A percentile compares a stretch with the other conserved stretches of the same genome.
phyloP scores from a whole-genome alignment of 2,329 filamentous ascomycete species.

The Verticillium klebahnii region DNA sequence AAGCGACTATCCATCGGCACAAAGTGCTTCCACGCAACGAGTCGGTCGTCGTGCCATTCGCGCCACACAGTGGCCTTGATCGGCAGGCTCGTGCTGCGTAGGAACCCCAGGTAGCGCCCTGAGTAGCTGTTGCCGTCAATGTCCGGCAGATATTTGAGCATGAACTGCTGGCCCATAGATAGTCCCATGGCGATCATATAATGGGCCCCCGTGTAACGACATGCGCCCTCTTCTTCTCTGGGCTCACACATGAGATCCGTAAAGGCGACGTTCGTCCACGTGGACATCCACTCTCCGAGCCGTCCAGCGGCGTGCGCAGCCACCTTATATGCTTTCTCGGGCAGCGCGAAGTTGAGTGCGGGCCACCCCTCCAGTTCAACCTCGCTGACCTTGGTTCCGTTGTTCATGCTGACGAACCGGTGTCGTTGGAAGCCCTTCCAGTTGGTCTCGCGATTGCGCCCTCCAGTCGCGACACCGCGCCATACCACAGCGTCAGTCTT shows the following conservation, averaged over 20 bases:
- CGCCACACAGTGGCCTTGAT: slow-evolving; percentile 75
- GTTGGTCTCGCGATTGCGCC: slow-evolving; percentile 52
- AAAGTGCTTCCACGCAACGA: slow-evolving; percentile 76
- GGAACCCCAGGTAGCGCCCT: slow-evolving; percentile 64
- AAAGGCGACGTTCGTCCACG: slow-evolving; percentile 47
- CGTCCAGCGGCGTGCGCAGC: slow-evolving; percentile 36
- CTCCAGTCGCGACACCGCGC: slow-evolving; percentile 65
- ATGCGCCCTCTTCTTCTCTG: slow-evolving; percentile 29
- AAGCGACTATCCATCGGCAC: slow-evolving; percentile 75
- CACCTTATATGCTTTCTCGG: slow-evolving; percentile 41
- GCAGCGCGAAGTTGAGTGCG: slow-evolving; percentile 51
- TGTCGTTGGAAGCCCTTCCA: slow-evolving; percentile 74
- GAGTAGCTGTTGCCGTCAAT: slow-evolving; percentile 72
- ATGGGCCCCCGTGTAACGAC: slow-evolving; percentile 44
- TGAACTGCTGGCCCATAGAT: slow-evolving; percentile 48
- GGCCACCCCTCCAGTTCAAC: slow-evolving; percentile 39
- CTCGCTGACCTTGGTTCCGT: slow-evolving; percentile 51
- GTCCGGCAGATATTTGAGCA: slow-evolving; percentile 67
- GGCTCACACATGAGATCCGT: slow-evolving; percentile 49
- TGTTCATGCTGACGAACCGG: slow-evolving; percentile 70
- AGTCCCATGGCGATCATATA: slow-evolving; percentile 34
- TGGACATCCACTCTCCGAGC: slow-evolving; percentile 45
- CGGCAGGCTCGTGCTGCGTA: slow-evolving; percentile 64
- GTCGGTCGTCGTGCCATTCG: slow-evolving; percentile 75
- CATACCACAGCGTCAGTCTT: slow-evolving; percentile 54